Base-by-base conservation (phyloP, 2,329 filamentous ascomycete species). In the Camptophora hylomeconis region DNA sequence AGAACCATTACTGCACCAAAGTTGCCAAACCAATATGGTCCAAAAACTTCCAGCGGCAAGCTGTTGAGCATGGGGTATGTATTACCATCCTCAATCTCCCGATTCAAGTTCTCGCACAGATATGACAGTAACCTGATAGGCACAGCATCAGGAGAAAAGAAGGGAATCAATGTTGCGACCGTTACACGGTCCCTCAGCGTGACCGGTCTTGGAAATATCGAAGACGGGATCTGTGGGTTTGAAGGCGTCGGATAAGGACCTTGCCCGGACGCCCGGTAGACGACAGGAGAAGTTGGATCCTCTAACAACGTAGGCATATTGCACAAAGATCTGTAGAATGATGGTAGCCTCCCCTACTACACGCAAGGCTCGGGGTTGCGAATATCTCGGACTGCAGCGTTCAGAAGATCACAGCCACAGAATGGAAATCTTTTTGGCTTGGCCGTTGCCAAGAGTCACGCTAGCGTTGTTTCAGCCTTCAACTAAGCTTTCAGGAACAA, bases 51-150 rank as follows among this genome's bases (percentile, higher is more conserved):
- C n/a, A 77, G 59, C 4, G 75, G 62, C 55, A 92, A 72, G 11
- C 74, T 63, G 29, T 86, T 75, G 45, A 77, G 72, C 79, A 92
- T 87, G 13, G 84, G 82, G 53, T 92, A 92, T 1, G 84, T 92
- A 52, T 92, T 83, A 32, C 84, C 84, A 53, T 82, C 80, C 48
- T 89, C 81, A 47, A 93, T 89, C 55, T 92, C 84, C 55, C 80
- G 78, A 52, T 86, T 87, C 45, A 92, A 68, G 57, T 89, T 78
- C 47, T 83, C 79, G 44, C 72, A 80, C 25, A 93, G 70, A 48
- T 92, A 89, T 20, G 67, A 66, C 19, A 87, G 62, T 33, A 93
- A 62, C 5, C 77, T 75, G 20, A 64, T 60, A 2, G 84, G 84
- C n/a, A 92, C 75, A 48, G 84, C 72, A 32, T 72, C 63, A 11